Base-by-base conservation (phyloP, 495 filamentous ascomycete species). In the Penicillium diatomitis region DNA sequence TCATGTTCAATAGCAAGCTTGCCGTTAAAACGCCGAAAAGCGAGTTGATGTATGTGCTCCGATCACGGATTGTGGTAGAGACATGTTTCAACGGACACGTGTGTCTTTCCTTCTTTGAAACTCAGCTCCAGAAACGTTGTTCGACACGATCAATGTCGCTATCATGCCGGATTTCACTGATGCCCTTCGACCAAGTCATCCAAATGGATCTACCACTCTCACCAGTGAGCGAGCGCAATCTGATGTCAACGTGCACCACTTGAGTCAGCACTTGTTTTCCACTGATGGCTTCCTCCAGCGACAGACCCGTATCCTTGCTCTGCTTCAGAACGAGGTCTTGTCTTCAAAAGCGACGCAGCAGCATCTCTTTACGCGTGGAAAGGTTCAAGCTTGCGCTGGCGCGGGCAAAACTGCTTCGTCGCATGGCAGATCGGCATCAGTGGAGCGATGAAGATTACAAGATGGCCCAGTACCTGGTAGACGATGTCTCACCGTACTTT, bases 131-230 rank as follows among this genome's bases (percentile, higher is more conserved):
- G 35, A 37, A 37, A n/a, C 40, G 32, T 42, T 5, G 40, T 9
- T 11, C 11, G 40, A 31, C 12, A n/a, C 28, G 32, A 6, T 30
- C 9, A 42, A 42, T 31, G 11, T 32, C 40, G 12, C 8, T 20
- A 61, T 28, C 6, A 73, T 74, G 72, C 55, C 62, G 3, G 72
- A 76, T 55, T 76, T 76, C 52, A 69, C 69, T 2, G 71, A 72
- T 48, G 55, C 60, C 20, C 66, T 76, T 27, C 67, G 65, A 39
- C 72, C 72, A 29, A 57, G 52, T 5, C 56, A 69, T 11, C 63
- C 62, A 50, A 48, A 56, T 48, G 72, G 70, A 20, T 58, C 66
- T 2, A 58, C 57, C 9, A 68, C 66, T 4, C 65, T 76, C 7
- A 55, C 56, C 11, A 52, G 52, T 5, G 72, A 75, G 51, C 66